These are phyloP conservation scores for Tolypocladium amazonense DNA, from an alignment of 2,329 filamentous ascomycete species.

Conservation along the genomic window DNA sequence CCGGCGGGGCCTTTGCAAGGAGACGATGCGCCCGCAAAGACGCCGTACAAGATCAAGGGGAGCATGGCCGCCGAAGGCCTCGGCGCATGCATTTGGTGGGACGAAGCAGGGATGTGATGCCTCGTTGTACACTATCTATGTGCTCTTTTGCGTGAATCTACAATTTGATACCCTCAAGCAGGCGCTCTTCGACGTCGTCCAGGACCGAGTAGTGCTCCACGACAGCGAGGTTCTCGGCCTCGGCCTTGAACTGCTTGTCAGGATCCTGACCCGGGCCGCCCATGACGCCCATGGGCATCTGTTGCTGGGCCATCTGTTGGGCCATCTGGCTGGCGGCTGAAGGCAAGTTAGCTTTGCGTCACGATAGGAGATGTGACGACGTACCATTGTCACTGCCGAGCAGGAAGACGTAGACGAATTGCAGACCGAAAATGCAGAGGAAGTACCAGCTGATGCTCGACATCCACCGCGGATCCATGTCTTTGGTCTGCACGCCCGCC, in stretches of 20 bases:
- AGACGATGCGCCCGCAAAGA: constrained; percentile 49
- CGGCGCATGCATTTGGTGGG: constrained; percentile 56
- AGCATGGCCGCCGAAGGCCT: constrained; percentile 54
- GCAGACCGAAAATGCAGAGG: constrained; percentile 88
- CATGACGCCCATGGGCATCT: constrained; percentile 38
- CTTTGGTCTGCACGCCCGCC: constrained; percentile 87
- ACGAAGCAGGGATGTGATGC: constrained; percentile 16
- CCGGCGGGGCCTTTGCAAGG: constrained; percentile 56
- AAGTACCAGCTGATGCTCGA: constrained; percentile 99
- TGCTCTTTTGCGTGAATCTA: constrained; percentile 17
- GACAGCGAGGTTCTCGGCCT: constrained; percentile 93
- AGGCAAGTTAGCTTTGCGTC: constrained; percentile 5
- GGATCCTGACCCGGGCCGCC: constrained; percentile 91
- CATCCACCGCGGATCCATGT: constrained; percentile 97
- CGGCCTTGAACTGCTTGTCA: constrained; percentile 85
- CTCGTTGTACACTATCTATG: constrained; percentile 9
- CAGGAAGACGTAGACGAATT: constrained; percentile 95
- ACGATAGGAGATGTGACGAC: constrained; percentile 18
- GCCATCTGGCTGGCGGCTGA: constrained; percentile 83
- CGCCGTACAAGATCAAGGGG: constrained; percentile 60
- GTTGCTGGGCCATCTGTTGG: constrained; percentile 72
- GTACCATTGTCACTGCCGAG: constrained; percentile 91
- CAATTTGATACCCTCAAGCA: constrained; percentile 47
- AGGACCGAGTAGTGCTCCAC: constrained; percentile 88
- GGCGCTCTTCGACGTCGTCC: constrained; percentile 75